A percentile compares a stretch with the other conserved stretches of the same genome.
These are phyloP conservation scores for Trichosporon faecale DNA, from an alignment of 1,284 basidiomycete genomes.

Conservation along the genomic window DNA sequence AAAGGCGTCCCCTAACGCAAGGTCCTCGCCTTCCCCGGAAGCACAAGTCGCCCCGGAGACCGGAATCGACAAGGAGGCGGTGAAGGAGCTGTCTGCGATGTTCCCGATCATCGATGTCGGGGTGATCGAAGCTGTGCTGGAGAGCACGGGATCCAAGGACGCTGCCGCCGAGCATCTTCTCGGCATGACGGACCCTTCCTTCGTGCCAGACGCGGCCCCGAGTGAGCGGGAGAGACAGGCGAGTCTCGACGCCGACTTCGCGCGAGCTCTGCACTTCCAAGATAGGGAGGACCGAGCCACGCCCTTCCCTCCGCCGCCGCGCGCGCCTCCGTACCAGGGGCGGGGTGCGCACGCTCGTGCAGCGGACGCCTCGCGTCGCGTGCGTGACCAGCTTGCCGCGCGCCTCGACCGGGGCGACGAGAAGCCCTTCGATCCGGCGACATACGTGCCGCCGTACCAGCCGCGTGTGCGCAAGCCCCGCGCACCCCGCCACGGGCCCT, in stretches of 20 bases:
- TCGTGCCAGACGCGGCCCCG: constrained; percentile 39
- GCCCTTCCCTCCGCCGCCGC: neutral
- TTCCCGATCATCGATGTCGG: constrained; percentile 45
- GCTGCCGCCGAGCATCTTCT: constrained; percentile 48
- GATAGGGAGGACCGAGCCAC: constrained; percentile 38
- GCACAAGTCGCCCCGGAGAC: constrained; percentile 36
- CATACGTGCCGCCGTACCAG: constrained; percentile 44
- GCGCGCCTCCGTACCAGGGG: neutral
- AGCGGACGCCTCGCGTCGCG: neutral
- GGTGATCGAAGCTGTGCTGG: constrained; percentile 50
- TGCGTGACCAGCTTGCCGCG: constrained; percentile 3
- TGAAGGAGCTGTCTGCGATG: constrained; percentile 37
- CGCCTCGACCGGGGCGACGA: constrained; percentile 3
- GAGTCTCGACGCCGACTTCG: constrained; percentile 50
- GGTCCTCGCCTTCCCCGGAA: constrained; percentile 30
- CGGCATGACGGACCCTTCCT: constrained; percentile 49
- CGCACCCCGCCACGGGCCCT: constrained; percentile 11
- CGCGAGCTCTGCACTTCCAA: constrained; percentile 45
- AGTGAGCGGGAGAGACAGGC: constrained; percentile 30
- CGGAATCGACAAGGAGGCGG: neutral
- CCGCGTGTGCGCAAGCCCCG: constrained; percentile 39
- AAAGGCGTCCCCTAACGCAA: neutral
- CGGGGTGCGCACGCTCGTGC: neutral
- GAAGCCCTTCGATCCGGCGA: neutral
- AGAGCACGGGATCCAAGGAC: constrained; percentile 42